Evolutionary conservation across 2,329 filamentous ascomycete genomes (phyloP), one percentile per base, ranked within the genome.

Genomic region (Rutstroemia sp.): DNA sequence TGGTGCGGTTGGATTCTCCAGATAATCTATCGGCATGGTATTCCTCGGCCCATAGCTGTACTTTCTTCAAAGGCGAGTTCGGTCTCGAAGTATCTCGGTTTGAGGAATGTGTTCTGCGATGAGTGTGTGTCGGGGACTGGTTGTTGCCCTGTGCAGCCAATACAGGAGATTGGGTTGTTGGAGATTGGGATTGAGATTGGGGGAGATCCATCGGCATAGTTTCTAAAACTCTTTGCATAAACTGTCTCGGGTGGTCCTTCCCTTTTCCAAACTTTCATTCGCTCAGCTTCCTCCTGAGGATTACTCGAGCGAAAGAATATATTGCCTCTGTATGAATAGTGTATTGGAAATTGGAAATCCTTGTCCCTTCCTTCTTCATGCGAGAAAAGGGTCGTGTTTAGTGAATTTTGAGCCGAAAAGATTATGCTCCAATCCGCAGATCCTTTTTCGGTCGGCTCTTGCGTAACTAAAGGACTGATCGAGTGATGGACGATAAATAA

Each of bases 21-120:
- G 47, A 53, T 57, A 46, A 45, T 51, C 64, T 60, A 55, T 60
- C 51, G 17, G 58, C 44, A 55, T 57, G 62, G 48, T 64, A 64
- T 45, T 65, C 62, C 50, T 67, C 63, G 2, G 59, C 60, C 65
- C 65, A 67, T 64, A 27, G 25, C 25, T 27, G 25, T 27, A 58
- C 60, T 60, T 61, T 61, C 57, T 64, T 62, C 45, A 49, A 40
- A 47, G 48, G 45, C 23, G 53, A 52, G 25, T 30, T 30, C 34
- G 46, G 57, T 50, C 38, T 56, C 57, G 60, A 58, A 56, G 53
- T 44, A 23, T 55, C 53, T 55, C 45, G 53, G 59, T 57, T 60
- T 51, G 48, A 23, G 54, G 51, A 55, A 51, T 55, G 53, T 44
- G 53, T 50, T 44, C 47, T 48, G 50, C 25, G 53, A 50, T 55